phyloP scores from a whole-genome alignment of 2,329 filamentous ascomycete species.

The Hypoxylon sp. region DNA sequence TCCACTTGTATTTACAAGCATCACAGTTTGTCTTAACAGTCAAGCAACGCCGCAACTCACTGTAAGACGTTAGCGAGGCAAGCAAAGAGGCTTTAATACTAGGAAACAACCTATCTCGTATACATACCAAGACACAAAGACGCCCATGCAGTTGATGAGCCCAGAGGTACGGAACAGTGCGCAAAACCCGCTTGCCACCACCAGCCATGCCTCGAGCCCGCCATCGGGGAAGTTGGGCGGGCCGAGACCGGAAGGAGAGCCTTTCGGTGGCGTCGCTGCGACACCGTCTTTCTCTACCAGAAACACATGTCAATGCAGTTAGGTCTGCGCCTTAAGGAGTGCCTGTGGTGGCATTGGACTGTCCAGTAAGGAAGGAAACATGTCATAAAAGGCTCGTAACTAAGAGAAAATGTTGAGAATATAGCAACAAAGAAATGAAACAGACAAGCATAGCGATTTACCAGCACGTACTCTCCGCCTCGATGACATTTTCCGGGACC shows the following conservation, averaged over 20 bases:
- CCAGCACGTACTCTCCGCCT: conserved; percentile 35
- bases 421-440: neutral
- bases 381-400: too few species aligned
- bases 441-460: neutral
- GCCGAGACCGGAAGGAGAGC: conserved; percentile 47
- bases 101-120: too few species aligned
- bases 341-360: too few species aligned
- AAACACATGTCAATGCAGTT: conserved; percentile 28
- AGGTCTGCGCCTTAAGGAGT: too few species aligned
- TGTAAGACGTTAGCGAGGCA: too few species aligned
- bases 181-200: conserved; percentile 57
- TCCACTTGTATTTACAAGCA: too few species aligned
- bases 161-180: conserved; percentile 51
- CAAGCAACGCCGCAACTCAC: too few species aligned
- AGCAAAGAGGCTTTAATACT: too few species aligned
- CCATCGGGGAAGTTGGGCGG: conserved; percentile 67
- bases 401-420: too few species aligned
- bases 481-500: conserved; percentile 33
- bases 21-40: too few species aligned
- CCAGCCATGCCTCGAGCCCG: conserved; percentile 64
- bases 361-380: neutral
- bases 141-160: conserved; percentile 55
- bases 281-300: conserved; percentile 47
- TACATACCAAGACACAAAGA: too few species aligned
- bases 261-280: conserved; percentile 18